Conservation (phyloP, 139 green algal species). For the Coccomyxa sp. region DNA sequence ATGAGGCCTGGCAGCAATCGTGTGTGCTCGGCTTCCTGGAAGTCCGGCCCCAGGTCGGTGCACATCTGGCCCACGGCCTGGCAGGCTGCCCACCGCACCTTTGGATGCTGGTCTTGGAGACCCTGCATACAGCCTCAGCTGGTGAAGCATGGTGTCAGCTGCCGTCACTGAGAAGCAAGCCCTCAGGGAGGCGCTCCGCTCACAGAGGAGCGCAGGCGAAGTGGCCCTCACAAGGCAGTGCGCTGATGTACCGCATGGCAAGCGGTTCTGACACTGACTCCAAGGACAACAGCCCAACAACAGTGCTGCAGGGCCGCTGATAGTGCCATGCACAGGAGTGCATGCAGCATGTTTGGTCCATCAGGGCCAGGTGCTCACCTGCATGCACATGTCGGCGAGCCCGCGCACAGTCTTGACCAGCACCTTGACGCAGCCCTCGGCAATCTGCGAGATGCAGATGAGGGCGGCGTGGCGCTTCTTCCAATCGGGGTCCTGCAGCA, state of each 20-base stretch:
- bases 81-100: conserved; percentile 94
- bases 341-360: no score
- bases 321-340: no score
- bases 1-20: conserved; percentile 70
- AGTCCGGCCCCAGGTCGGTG: conserved; percentile 92
- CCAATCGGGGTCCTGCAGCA: conserved; percentile 80
- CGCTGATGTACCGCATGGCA: no score
- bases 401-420: conserved; percentile 71
- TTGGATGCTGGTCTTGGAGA: conserved; percentile 61
- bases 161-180: background rate
- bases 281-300: no score
- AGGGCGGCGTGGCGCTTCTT: conserved; percentile 88
- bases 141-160: background rate
- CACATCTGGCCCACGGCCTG: conserved; percentile 98
- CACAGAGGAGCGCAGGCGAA: no score
- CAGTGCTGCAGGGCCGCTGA: no score
- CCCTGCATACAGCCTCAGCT: conserved; percentile 29
- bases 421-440: conserved; percentile 93
- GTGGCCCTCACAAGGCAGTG: no score
- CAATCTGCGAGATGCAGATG: conserved; percentile 92
- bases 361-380: conserved; percentile 20
- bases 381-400: conserved; percentile 81
- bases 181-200: no score
- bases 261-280: no score
- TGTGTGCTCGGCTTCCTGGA: conserved; percentile 75